Percentiles rank a stretch among this genome's conserved stretches.
These are phyloP conservation scores for Aspergillus sp. DNA, from an alignment of 2,329 filamentous ascomycete species.

Conservation along the genomic window DNA sequence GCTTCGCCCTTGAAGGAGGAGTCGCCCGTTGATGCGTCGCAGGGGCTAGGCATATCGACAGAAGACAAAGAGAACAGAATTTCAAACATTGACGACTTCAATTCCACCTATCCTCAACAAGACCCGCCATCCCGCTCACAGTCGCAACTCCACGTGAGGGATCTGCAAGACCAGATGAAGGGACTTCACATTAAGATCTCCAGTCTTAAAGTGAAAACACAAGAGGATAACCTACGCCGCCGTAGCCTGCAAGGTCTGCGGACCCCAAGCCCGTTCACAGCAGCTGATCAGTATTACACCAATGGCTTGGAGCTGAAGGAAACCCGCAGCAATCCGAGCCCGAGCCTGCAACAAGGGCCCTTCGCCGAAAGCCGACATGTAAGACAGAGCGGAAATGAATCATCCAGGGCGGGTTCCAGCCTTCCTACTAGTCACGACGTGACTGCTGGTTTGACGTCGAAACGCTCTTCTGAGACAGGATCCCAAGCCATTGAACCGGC, in stretches of 20 bases:
- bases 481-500: slow-evolving; percentile 10
- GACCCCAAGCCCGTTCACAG: slow-evolving; percentile 75
- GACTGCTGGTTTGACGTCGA: slow-evolving; percentile 2
- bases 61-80: slow-evolving; percentile 23
- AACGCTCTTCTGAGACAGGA: slow-evolving; percentile 1
- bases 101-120: slow-evolving; percentile 34
- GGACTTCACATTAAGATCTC: slow-evolving; percentile 84
- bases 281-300: slow-evolving; percentile 60
- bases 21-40: slow-evolving; percentile 19
- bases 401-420: slow-evolving; percentile 17
- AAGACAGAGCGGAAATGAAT: slow-evolving; percentile 10
- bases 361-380: slow-evolving; percentile 26
- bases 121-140: slow-evolving; percentile 61
- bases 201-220: slow-evolving; percentile 71
- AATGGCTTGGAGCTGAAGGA: slow-evolving; percentile 37
- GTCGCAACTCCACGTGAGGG: slow-evolving; percentile 70
- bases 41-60: slow-evolving; percentile 26
- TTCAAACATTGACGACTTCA: slow-evolving; percentile 31
- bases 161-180: slow-evolving; percentile 79
- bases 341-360: slow-evolving; percentile 37
- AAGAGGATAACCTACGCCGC: slow-evolving; percentile 74
- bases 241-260: slow-evolving; percentile 73
- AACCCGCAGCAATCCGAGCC: slow-evolving; percentile 33
- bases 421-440: slow-evolving; percentile 3
- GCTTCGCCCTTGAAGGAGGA: slow-evolving; percentile 14